Percentiles rank a stretch among this genome's conserved stretches.
phyloP scores from a whole-genome alignment of 2,329 filamentous ascomycete genomes.

The Didymella glomerata region DNA sequence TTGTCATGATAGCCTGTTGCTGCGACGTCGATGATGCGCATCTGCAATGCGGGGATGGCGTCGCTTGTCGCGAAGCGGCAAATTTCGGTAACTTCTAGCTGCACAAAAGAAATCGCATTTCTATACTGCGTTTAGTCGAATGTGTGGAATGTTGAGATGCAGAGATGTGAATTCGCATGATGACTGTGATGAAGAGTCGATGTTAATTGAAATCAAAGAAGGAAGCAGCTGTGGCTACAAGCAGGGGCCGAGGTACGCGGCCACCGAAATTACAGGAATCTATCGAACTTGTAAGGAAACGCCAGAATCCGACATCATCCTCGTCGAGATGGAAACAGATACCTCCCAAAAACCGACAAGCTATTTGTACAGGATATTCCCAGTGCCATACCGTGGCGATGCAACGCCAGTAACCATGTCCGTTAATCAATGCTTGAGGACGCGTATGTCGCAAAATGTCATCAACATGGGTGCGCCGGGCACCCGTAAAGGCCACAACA shows the following conservation, averaged over 20 bases:
- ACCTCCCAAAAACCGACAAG: slow-evolving; percentile 17
- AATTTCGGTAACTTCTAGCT: slow-evolving; percentile 6
- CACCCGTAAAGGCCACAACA: slow-evolving; percentile 23
- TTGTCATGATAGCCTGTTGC: slow-evolving; percentile 1
- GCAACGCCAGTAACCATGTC: slow-evolving; percentile 31
- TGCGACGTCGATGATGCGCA: slow-evolving; percentile 8
- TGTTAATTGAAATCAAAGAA: background rate
- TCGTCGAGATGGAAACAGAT: slow-evolving; percentile 16
- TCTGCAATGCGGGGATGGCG: slow-evolving; percentile 16
- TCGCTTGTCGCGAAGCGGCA: slow-evolving; percentile 12
- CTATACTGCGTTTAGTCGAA: background rate
- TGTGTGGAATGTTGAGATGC: background rate
- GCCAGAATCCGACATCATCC: slow-evolving; percentile 21
- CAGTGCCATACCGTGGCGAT: slow-evolving; percentile 31
- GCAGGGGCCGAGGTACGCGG: slow-evolving; percentile 13
- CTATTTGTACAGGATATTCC: slow-evolving; percentile 51
- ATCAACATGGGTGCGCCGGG: slow-evolving; percentile 28
- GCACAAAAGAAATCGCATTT: background rate
- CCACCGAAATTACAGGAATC: slow-evolving; percentile 9
- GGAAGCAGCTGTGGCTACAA: slow-evolving; percentile 9
- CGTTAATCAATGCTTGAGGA: slow-evolving; percentile 28
- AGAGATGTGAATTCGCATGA: background rate
- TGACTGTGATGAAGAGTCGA: background rate
- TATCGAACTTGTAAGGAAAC: slow-evolving; percentile 14
- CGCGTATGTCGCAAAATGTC: slow-evolving; percentile 19